Evolutionary conservation across 129 eudicot genomes (phyloP).

Genomic region (Tagetes patula): DNA sequence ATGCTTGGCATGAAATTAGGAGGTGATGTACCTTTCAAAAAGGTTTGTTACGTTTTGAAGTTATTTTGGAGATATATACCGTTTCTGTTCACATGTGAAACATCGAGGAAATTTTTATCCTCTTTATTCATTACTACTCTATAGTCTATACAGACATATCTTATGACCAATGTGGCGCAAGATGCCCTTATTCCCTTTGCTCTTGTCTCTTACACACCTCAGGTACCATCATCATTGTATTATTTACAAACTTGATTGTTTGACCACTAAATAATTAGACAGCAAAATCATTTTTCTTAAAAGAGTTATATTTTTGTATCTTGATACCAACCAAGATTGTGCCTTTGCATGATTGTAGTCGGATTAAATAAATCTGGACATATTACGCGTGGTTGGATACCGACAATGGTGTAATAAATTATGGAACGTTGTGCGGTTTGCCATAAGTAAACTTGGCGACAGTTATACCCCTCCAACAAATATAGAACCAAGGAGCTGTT

Average conservation of each 20-base stretch:
- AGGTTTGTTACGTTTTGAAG: slow-evolving; percentile 45
- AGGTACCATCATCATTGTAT: slow-evolving; percentile 42
- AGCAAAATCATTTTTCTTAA: background rate
- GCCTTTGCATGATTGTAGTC: slow-evolving; percentile 46
- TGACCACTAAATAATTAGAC: background rate
- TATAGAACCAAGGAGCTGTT: slow-evolving; percentile 54
- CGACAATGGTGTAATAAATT: slow-evolving; percentile 93
- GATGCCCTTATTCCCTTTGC: slow-evolving; percentile 89
- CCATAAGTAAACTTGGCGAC: slow-evolving; percentile 90
- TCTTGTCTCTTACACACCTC: slow-evolving; percentile 95
- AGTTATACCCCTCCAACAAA: slow-evolving; percentile 69
- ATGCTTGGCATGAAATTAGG: slow-evolving; percentile 87
- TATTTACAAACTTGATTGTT: background rate
- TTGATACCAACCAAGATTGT: slow-evolving; percentile 14
- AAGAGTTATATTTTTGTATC: background rate
- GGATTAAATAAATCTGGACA: slow-evolving; percentile 91
- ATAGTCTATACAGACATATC: background rate
- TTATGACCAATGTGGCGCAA: slow-evolving; percentile 79
- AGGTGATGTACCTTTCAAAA: slow-evolving; percentile 79
- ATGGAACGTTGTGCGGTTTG: slow-evolving; percentile 92
- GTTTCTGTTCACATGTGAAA: background rate
- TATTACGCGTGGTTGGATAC: slow-evolving; percentile 84
- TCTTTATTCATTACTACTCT: background rate
- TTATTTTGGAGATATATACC: background rate
- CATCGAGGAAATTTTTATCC: background rate